Evolutionary conservation across 805 yeast genomes (phyloP), one percentile per base, ranked within the genome.

Genomic region (Ogataea nitratoaversa): DNA sequence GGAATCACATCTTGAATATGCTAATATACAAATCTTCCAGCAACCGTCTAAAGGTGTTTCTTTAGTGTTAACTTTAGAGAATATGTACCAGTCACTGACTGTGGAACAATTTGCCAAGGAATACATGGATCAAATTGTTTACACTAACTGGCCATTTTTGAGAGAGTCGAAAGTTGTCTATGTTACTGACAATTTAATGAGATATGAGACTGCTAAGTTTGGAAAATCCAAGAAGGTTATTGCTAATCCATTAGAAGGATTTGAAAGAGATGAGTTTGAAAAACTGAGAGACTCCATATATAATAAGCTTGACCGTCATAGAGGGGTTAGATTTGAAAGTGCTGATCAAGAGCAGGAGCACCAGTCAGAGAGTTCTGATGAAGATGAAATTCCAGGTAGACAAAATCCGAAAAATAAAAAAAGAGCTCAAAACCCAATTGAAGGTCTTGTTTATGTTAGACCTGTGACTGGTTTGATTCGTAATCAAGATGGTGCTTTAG

Each of bases 111-210:
- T 87, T 52, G 82, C 88, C 19, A 72, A 76, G 42, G 72, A 79
- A 52, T 77, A 72, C 41, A 52, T 84, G 40, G 81, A 79, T 34
- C 71, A 78, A 42, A 63, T 78, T 36, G 83, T 85, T 2, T 90
- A 80, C 57, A 76, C 85, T 11, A 78, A 82, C 50, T 93, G 95
- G 91, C 99, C 99, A n/a, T 86, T 78, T 55, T 67, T 93, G 49
- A 74, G 80, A 50, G 97, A 91, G 63, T 83, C 89, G 8, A 78
- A 75, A 54, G 79, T 91, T 30, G 67, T 79, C 11, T 71, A 73
- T 18, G 75, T 91, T 4, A 59, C 71, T 27, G 90, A 84, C 57
- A 74, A 71, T 12, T 60, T 67, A 14, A 63, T 60, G 51, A 69
- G 67, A 33, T 84, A 75, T 52, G 76, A 69, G 37, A 56, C 59